Conservation (phyloP, 352 stramenopile genomes). For the Pythium sp. region DNA sequence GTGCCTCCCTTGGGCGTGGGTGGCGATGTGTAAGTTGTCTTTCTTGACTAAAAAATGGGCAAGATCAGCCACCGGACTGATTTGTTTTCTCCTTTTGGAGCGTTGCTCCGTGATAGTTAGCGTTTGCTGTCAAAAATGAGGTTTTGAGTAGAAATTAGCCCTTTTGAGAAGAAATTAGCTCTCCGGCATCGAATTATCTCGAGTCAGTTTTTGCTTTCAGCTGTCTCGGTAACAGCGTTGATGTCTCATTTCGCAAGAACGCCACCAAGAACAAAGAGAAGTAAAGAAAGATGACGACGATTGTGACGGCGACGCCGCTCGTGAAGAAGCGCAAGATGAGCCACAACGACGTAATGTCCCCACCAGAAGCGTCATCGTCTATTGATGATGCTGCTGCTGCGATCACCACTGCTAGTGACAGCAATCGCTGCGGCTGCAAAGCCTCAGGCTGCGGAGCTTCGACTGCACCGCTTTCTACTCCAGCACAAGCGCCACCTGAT, state of each 20-base stretch:
- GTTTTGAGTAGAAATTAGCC: not conserved
- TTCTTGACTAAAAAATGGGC: too few relatives aligned
- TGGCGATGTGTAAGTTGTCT: too few relatives aligned
- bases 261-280: not conserved
- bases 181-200: not conserved
- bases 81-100: not conserved
- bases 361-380: not conserved
- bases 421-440: not conserved
- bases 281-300: not conserved
- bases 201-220: not conserved
- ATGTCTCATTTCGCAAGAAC: not conserved
- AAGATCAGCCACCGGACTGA: not conserved
- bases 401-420: not conserved
- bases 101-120: not conserved
- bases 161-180: not conserved
- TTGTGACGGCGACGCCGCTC: not conserved
- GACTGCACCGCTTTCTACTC: not conserved
- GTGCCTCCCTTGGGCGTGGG: too few relatives aligned
- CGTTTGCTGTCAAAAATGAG: not conserved
- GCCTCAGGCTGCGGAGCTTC: not conserved
- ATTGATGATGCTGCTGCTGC: too few relatives aligned
- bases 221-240: too few relatives aligned
- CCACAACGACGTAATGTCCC: not conserved
- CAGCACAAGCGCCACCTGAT: not conserved
- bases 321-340: slow-evolving; percentile 15